These are phyloP conservation scores for Clonostachys sp. DNA, from an alignment of 2,329 filamentous ascomycete species.

Conservation along the genomic window DNA sequence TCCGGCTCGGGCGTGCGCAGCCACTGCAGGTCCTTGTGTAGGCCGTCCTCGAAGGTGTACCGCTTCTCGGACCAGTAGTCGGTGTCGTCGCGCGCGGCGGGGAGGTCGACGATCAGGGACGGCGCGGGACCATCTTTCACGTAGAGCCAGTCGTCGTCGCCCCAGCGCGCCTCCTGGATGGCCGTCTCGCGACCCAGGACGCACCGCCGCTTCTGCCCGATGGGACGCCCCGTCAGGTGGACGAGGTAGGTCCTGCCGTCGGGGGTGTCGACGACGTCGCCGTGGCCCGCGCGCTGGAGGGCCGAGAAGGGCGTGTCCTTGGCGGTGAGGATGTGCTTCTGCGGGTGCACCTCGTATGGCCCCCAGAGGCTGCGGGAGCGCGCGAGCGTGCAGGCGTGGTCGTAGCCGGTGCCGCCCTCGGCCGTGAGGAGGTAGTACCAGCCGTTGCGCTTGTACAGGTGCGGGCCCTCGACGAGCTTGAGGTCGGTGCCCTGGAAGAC, in stretches of 20 bases:
- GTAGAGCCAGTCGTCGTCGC: slow-evolving; percentile 56
- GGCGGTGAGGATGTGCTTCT: slow-evolving; percentile 51
- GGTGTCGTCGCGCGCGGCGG: slow-evolving; percentile 37
- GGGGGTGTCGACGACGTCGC: slow-evolving; percentile 47
- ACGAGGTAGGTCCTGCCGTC: slow-evolving; percentile 50
- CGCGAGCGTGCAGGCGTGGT: slow-evolving; percentile 57
- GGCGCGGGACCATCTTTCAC: slow-evolving; percentile 54
- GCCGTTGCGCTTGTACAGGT: slow-evolving; percentile 52
- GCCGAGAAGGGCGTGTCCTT: slow-evolving; percentile 43
- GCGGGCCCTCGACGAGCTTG: slow-evolving; percentile 50
- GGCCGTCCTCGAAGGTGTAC: slow-evolving; percentile 39
- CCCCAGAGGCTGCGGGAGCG: slow-evolving; percentile 49
- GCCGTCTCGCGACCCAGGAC: slow-evolving; percentile 50
- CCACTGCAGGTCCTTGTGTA: slow-evolving; percentile 54
- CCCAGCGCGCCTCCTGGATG: slow-evolving; percentile 57
- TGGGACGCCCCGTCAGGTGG: slow-evolving; percentile 46
- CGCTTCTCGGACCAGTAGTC: slow-evolving; percentile 42
- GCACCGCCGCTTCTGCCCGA: slow-evolving; percentile 44
- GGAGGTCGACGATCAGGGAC: slow-evolving; percentile 46
- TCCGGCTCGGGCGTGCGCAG: slow-evolving; percentile 50
- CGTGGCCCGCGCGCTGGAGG: slow-evolving; percentile 48
- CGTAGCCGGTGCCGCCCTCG: slow-evolving; percentile 56
- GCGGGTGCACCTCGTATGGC: slow-evolving; percentile 56
- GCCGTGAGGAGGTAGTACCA: slow-evolving; percentile 58
- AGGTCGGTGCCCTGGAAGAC: slow-evolving; percentile 52